A percentile compares a stretch with the other conserved stretches of the same genome.
phyloP scores from a whole-genome alignment of 2,329 filamentous ascomycete species.

The Talaromyces sp. region DNA sequence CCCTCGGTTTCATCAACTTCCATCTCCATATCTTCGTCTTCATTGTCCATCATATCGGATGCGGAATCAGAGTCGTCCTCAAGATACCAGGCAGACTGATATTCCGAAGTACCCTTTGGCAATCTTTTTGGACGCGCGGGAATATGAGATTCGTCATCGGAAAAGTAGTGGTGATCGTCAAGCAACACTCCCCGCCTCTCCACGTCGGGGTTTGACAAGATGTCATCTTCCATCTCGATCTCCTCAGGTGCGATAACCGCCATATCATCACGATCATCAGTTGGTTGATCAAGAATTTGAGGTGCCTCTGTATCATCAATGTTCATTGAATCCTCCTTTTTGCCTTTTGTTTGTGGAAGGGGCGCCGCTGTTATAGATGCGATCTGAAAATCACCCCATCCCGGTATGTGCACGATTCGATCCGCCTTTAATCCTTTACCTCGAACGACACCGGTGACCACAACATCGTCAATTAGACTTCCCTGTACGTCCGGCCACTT shows the following conservation, averaged over 20 bases:
- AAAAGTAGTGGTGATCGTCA: constrained; percentile 97
- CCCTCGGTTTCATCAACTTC: constrained; percentile 52
- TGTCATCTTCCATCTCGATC: constrained; percentile 68
- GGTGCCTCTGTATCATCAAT: constrained; percentile 56
- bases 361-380: constrained; percentile 81
- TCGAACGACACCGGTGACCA: constrained; percentile 80
- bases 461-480: constrained; percentile 52
- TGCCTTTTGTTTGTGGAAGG: constrained; percentile 54
- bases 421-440: constrained; percentile 87
- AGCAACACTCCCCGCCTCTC: constrained; percentile 82
- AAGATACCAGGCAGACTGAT: constrained; percentile 92
- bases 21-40: constrained; percentile 56
- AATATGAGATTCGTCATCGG: constrained; percentile 70
- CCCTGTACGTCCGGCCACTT: constrained; percentile 61
- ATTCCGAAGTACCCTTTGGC: constrained; percentile 87
- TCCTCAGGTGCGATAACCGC: constrained; percentile 84
- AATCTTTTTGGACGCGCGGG: constrained; percentile 66
- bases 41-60: constrained; percentile 77
- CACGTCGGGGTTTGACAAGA: constrained; percentile 50
- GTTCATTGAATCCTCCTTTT: constrained; percentile 61
- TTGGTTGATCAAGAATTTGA: constrained; percentile 65
- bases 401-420: constrained; percentile 82
- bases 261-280: constrained; percentile 77
- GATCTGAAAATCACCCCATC: constrained; percentile 92
- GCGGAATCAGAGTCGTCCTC: constrained; percentile 77